phyloP scores from a whole-genome alignment of 2,329 filamentous ascomycete species.

The Trichoderma brevicompactum region DNA sequence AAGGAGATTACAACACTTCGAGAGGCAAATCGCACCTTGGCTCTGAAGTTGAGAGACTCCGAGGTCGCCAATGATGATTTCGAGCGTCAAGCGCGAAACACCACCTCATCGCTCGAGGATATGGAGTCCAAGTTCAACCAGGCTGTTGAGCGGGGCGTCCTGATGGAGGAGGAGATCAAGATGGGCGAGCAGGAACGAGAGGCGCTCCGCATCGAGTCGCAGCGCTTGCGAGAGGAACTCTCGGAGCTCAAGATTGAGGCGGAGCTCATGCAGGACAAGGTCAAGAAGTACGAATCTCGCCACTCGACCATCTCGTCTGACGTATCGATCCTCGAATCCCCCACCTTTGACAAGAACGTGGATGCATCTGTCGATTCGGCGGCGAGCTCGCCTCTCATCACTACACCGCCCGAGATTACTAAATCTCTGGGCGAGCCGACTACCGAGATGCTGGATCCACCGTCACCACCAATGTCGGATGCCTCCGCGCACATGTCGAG shows the following conservation, averaged over 20 bases:
- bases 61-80: conserved; percentile 99
- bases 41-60: conserved; percentile 86
- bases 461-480: conserved; percentile 93
- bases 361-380: conserved; percentile 79
- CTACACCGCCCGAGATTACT: conserved; percentile 72
- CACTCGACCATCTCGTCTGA: conserved; percentile 66
- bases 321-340: conserved; percentile 67
- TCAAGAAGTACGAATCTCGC: conserved; percentile 70
- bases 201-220: conserved; percentile 82
- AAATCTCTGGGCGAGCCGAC: conserved; percentile 66
- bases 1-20: conserved; percentile 94
- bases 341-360: conserved; percentile 72
- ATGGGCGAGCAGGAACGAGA: conserved; percentile 91
- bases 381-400: conserved; percentile 87
- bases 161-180: conserved; percentile 95
- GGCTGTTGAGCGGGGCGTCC: conserved; percentile 85
- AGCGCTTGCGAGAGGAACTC: conserved; percentile 87
- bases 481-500: conserved; percentile 66
- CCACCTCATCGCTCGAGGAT: conserved; percentile 93
- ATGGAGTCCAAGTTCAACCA: conserved; percentile 97
- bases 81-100: conserved; percentile 93
- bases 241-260: conserved; percentile 93
- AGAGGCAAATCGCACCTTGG: conserved; percentile 79
- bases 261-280: conserved; percentile 92
- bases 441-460: conserved; percentile 77